Conservation (phyloP, 2,329 filamentous ascomycete genomes). For the Fusarium sp. region DNA sequence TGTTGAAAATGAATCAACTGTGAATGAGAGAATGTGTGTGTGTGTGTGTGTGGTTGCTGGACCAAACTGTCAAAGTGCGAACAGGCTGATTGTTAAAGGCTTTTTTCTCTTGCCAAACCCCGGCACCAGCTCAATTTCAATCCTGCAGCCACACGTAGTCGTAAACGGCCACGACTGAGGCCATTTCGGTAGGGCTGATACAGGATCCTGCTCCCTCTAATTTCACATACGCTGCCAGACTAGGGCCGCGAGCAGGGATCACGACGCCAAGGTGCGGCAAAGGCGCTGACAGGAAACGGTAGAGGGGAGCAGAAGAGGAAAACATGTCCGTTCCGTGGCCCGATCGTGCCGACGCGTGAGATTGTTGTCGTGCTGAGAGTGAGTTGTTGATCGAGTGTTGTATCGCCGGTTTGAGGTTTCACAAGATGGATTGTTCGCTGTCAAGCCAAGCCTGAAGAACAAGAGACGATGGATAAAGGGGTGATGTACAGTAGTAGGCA, state of each 20-base stretch:
- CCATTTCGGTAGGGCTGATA: conserved; percentile 43
- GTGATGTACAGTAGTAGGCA: not conserved
- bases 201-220: conserved; percentile 39
- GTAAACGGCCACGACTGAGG: conserved; percentile 26
- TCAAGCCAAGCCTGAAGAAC: not conserved
- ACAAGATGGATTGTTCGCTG: not conserved
- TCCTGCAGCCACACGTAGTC: conserved; percentile 12
- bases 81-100: conserved; percentile 7
- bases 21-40: conserved; percentile 9
- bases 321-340: conserved; percentile 25
- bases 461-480: not conserved
- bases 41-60: not conserved
- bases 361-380: not conserved
- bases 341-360: conserved; percentile 22
- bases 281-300: conserved; percentile 20
- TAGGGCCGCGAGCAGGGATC: conserved; percentile 14
- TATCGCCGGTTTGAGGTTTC: conserved; percentile 7
- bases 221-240: conserved; percentile 28
- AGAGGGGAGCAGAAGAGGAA: conserved; percentile 15
- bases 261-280: not conserved
- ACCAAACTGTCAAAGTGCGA: not conserved
- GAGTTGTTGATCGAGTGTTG: not conserved
- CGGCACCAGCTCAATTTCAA: conserved; percentile 28
- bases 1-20: conserved; percentile 11
- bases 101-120: conserved; percentile 5